Evolutionary conservation across 805 yeast species (phyloP).

Genomic region (Wickerhamiella bombiphila): DNA sequence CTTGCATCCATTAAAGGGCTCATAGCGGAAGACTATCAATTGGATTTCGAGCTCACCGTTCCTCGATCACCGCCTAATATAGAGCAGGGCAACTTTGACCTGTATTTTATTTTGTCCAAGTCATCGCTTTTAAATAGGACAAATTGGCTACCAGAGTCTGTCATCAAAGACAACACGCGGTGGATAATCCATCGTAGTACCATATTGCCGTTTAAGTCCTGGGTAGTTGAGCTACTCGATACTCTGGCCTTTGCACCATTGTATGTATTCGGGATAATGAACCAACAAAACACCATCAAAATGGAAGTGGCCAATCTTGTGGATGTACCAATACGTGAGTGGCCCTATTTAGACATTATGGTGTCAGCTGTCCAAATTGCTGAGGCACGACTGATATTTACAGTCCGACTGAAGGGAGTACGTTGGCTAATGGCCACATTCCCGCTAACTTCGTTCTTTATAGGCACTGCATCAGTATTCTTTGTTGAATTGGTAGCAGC

Average conservation of each 20-base stretch:
- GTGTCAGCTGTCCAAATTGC: slow-evolving; percentile 7
- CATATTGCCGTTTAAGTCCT: slow-evolving; percentile 23
- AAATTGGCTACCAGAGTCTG: no score
- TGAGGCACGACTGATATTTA: slow-evolving; percentile 4
- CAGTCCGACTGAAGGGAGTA: slow-evolving; percentile 10
- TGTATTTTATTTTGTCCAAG: background rate
- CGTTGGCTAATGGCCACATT: slow-evolving; percentile 8
- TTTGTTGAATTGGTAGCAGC: slow-evolving; percentile 9
- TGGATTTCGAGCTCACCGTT: slow-evolving; percentile 19
- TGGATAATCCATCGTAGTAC: background rate
- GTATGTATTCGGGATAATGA: slow-evolving; percentile 18
- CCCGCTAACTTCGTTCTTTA: slow-evolving; percentile 9
- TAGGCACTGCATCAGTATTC: slow-evolving; percentile 8
- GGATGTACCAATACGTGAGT: slow-evolving; percentile 1
- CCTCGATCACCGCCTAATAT: slow-evolving; percentile 22
- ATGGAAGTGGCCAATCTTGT: slow-evolving; percentile 16
- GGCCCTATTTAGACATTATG: slow-evolving; percentile 5
- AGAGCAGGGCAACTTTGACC: slow-evolving; percentile 21
- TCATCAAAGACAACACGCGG: background rate
- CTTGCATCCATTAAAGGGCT: slow-evolving; percentile 1
- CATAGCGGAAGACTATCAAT: slow-evolving; percentile 16
- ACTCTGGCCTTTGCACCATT: slow-evolving; percentile 20
- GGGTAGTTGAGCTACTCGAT: slow-evolving; percentile 18
- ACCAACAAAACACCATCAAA: slow-evolving; percentile 19
- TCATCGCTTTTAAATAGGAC: no score